These are phyloP conservation scores for Vitis cinerea DNA, from an alignment of 164 flowering plant genomes.

Conservation along the genomic window DNA sequence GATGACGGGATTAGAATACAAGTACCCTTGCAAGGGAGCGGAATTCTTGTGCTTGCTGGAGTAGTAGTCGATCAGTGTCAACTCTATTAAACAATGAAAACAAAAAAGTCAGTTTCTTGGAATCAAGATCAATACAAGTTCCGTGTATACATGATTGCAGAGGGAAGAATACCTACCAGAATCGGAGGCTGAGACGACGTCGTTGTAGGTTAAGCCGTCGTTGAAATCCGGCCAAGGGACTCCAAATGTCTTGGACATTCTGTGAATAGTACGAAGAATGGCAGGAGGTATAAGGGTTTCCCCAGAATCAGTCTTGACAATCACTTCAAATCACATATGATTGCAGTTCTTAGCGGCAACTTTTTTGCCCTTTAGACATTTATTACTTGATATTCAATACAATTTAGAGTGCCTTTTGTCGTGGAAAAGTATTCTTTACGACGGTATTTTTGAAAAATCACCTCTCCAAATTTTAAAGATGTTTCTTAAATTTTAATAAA, in stretches of 20 bases:
- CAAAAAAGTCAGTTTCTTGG: not conserved
- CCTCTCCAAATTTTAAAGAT: too few relatives aligned
- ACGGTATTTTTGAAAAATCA: too few relatives aligned
- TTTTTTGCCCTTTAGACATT: too few relatives aligned
- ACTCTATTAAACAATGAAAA: slow-evolving; percentile 29
- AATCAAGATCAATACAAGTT: not conserved
- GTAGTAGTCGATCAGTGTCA: slow-evolving; percentile 67
- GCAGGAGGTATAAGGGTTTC: too few relatives aligned
- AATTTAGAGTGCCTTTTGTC: too few relatives aligned
- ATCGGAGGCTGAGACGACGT: slow-evolving; percentile 41
- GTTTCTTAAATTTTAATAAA: too few relatives aligned
- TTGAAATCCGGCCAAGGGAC: slow-evolving; percentile 45
- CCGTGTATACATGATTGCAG: not conserved
- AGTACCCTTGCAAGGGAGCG: slow-evolving; percentile 85
- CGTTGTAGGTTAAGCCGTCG: slow-evolving; percentile 62
- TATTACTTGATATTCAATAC: too few relatives aligned
- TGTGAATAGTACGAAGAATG: too few relatives aligned
- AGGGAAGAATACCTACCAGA: slow-evolving; percentile 24
- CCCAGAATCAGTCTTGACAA: too few relatives aligned
- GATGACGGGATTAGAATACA: not conserved
- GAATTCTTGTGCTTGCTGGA: slow-evolving; percentile 67
- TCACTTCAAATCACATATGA: too few relatives aligned
- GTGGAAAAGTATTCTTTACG: too few relatives aligned
- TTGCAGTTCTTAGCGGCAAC: too few relatives aligned
- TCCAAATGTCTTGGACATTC: slow-evolving; percentile 24